Evolutionary conservation across 208 protist species (phyloP).

Genomic region (Acanthamoeba triangularis): DNA sequence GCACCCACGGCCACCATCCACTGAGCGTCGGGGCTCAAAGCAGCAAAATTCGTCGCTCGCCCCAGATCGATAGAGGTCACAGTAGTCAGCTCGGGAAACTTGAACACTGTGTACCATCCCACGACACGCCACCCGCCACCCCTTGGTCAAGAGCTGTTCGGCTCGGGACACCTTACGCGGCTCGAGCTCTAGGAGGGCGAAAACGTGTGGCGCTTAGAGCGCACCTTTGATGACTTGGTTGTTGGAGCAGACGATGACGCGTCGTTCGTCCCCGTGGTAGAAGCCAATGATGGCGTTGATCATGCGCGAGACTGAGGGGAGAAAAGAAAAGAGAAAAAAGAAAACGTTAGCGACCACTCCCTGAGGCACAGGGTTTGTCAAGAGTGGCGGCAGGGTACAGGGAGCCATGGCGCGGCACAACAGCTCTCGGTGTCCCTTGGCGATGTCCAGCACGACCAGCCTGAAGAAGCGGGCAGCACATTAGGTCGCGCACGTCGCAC

Average conservation of each 20-base stretch:
- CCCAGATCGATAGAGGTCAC: not conserved
- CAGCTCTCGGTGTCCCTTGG: not conserved
- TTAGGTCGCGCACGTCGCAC: not conserved
- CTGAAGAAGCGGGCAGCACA: not conserved
- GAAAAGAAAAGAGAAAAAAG: not conserved
- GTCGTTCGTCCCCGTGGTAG: not conserved
- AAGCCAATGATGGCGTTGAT: not conserved
- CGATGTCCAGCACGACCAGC: slow-evolving; percentile 16
- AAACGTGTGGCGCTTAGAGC: too few species aligned
- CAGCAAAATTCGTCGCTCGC: not conserved
- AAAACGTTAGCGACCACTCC: not conserved
- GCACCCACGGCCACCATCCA: slow-evolving; percentile 24
- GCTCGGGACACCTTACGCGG: too few species aligned
- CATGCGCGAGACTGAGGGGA: not conserved
- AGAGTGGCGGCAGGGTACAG: too few species aligned
- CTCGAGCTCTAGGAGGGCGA: not conserved
- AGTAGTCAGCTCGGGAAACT: not conserved
- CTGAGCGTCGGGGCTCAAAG: not conserved
- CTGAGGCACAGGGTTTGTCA: not conserved
- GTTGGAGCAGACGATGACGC: slow-evolving; percentile 30
- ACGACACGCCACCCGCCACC: not conserved
- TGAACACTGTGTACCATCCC: not conserved
- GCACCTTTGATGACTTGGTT: not conserved
- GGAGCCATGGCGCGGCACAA: too few species aligned
- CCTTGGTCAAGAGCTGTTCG: not conserved